Base-by-base conservation (phyloP, 2,329 filamentous ascomycete genomes). In the Penicillium freii region DNA sequence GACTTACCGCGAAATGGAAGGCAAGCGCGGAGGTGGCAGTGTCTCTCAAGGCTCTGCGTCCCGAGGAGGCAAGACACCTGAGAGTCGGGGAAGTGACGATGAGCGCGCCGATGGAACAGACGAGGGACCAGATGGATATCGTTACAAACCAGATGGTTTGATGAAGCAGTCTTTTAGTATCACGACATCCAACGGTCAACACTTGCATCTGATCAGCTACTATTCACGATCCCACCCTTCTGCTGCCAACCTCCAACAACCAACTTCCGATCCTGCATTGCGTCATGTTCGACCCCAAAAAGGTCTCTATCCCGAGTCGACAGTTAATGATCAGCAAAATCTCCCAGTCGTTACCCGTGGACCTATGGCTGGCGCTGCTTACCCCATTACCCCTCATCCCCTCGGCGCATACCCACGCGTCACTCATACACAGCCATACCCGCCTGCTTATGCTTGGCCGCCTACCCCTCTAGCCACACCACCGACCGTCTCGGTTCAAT, bases 111-210 rank as follows among this genome's bases (percentile, higher is more conserved):
- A 82, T 63, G 84, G 83, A 69, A 81, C 80, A 54, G 91, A 95
- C 69, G 83, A 84, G 63, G 85, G 85, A 9, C 91, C 90, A 0
- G 92, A 96, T 73, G 92, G 92, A 42, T 96, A 96, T 74, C 83
- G 91, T 62, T 96, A 96, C 78, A 99, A 97, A 81, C 90, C 89
- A 10, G 94, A 99, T 69, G 94, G 94, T 0, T 83, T 99, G 4
- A 97, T 97, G 92, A 99, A 99, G 83, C 94, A 99, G 77, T 97
- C 94, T 0, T 99, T 97, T 82, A 97, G 93, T 78, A 97, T 99
- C 77, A 97, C 92, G 23, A 97, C 94, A 1, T 91, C 90, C 1
- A 87, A 83, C 38, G 85, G 91, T 63, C 92, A 97, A 69, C 94
- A 97, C 72, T 86, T 99, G 2, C 94, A 99, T 77, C 84, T 99